These are phyloP conservation scores for Penicillium crustosum DNA, from an alignment of 2,329 filamentous ascomycete species.

Conservation along the genomic window DNA sequence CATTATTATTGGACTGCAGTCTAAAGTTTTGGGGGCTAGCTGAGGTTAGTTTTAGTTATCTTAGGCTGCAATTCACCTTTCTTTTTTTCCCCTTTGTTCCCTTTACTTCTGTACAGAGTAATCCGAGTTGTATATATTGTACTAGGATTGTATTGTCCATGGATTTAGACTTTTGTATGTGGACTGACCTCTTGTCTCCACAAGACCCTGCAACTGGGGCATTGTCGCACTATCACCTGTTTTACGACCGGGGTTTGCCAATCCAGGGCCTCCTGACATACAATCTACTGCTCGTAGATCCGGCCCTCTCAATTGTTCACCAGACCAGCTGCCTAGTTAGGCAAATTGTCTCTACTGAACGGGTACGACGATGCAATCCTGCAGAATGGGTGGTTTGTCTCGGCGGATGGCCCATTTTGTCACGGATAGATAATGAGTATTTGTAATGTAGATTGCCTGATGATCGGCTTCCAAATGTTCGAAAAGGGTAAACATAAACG, in stretches of 20 bases:
- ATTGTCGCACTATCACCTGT: constrained; percentile 20
- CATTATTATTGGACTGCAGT: constrained; percentile 8
- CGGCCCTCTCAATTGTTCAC: neutral
- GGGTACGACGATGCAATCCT: neutral
- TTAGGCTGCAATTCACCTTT: neutral
- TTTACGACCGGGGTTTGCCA: neutral
- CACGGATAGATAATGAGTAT: neutral
- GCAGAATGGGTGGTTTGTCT: neutral
- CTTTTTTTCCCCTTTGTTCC: neutral
- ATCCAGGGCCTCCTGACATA: neutral
- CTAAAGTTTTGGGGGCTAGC: neutral
- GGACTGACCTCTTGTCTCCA: constrained; percentile 10
- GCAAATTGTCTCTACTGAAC: neutral
- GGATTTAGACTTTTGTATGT: constrained; percentile 11
- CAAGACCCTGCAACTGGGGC: constrained; percentile 7
- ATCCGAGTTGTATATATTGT: neutral
- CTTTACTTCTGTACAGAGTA: neutral
- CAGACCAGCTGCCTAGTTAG: neutral
- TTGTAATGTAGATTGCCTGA: neutral
- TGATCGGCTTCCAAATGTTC: neutral
- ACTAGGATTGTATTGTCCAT: neutral
- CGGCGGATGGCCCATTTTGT: neutral
- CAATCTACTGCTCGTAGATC: neutral
- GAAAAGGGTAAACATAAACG: neutral
- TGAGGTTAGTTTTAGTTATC: neutral